Percentiles rank a stretch among this genome's conserved stretches.
phyloP scores from a whole-genome alignment of 1,284 basidiomycete species.

The Rhizoctonia solani region DNA sequence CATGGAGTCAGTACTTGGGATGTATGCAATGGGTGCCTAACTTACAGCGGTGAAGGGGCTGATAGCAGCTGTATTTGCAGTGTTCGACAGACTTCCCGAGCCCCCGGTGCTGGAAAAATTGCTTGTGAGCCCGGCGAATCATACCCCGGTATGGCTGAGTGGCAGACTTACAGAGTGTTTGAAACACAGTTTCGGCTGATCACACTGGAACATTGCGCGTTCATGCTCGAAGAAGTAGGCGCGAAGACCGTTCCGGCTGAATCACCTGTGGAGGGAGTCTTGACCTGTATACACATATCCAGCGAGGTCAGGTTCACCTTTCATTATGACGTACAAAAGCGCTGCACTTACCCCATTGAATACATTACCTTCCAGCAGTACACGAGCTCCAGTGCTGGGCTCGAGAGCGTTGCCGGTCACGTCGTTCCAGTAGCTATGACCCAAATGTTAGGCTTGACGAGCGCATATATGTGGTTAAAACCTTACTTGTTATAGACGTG shows the following conservation, averaged over 20 bases:
- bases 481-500: constrained; percentile 30
- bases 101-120: not conserved
- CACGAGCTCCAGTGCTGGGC: not conserved
- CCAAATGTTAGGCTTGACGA: not conserved
- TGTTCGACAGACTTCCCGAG: not conserved
- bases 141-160: not conserved
- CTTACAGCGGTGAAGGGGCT: not conserved
- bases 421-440: constrained; percentile 9
- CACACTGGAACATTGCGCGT: not conserved
- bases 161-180: not conserved
- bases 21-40: not conserved
- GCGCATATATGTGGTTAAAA: not conserved
- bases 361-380: constrained; percentile 29
- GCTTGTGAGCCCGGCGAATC: not conserved
- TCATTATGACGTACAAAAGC: not conserved
- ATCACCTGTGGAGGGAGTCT: not conserved
- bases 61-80: not conserved
- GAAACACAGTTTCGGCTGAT: not conserved
- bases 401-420: constrained; percentile 30
- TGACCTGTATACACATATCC: not conserved
- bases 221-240: not conserved
- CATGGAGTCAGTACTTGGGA: not conserved
- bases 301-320: not conserved
- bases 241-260: not conserved
- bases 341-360: constrained; percentile 13